A percentile compares a stretch with the other conserved stretches of the same genome.
Conservation (phyloP, 2,329 filamentous ascomycete species). For the Microsporum canis region DNA sequence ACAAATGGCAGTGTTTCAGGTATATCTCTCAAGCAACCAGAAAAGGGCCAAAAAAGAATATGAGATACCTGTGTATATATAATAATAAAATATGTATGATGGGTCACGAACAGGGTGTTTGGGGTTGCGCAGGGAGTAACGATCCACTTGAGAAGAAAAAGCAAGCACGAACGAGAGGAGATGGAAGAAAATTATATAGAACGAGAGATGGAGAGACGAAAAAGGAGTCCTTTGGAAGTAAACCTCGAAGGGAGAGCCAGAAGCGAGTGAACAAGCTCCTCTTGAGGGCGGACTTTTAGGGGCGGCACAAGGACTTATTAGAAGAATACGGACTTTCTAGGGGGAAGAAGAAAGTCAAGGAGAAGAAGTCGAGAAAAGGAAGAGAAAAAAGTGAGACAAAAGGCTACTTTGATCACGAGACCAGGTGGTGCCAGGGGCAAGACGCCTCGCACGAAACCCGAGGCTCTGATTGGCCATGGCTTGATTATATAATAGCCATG, state of each 20-base stretch:
- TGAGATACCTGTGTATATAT: constrained; percentile 8
- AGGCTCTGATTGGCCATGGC: neutral
- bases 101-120: neutral
- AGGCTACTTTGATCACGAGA: neutral
- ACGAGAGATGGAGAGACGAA: neutral
- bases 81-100: neutral
- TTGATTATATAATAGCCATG: neutral
- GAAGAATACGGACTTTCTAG: neutral
- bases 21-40: neutral
- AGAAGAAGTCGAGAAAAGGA: neutral
- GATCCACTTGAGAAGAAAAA: neutral
- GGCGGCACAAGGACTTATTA: neutral
- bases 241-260: neutral
- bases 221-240: neutral
- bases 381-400: neutral
- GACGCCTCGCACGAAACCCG: neutral
- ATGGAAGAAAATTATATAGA: neutral
- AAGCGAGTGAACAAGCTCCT: constrained; percentile 4
- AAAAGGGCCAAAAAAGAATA: neutral
- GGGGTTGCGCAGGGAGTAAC: constrained; percentile 4
- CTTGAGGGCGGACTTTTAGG: neutral
- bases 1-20: constrained; percentile 1
- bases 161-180: neutral
- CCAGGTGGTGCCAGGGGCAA: neutral
- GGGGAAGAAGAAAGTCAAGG: neutral